These are phyloP conservation scores for Phytophthora sansomeana DNA, from an alignment of 352 stramenopile species.

Conservation along the genomic window DNA sequence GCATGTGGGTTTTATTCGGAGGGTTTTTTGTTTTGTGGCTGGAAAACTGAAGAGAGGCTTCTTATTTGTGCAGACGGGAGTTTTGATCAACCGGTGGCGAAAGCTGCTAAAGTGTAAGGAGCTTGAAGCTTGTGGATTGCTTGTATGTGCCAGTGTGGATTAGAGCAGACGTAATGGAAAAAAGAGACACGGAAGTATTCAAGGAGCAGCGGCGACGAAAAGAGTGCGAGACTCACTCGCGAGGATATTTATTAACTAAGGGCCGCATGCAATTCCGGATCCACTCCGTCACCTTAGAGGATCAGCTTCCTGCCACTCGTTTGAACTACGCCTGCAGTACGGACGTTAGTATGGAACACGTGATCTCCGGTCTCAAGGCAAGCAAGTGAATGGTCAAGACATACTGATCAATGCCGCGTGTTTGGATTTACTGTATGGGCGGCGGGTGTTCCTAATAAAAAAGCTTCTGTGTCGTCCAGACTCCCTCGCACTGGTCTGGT, in stretches of 20 bases:
- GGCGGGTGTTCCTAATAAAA: conserved; percentile 33
- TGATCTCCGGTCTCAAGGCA: conserved; percentile 7
- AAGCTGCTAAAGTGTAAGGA: conserved; percentile 34
- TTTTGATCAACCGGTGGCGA: conserved; percentile 41
- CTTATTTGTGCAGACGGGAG: conserved; percentile 44
- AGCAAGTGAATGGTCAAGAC: conserved; percentile 30
- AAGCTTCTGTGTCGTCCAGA: conserved; percentile 32
- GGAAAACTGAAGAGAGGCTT: too few relatives aligned
- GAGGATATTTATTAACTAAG: conserved; percentile 42
- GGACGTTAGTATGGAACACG: neutral
- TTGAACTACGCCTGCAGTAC: too few relatives aligned
- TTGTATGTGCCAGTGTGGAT: conserved; percentile 44
- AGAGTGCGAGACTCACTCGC: conserved; percentile 9
- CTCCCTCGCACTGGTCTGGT: conserved; percentile 18
- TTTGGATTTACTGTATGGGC: conserved; percentile 30
- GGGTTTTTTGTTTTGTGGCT: too few relatives aligned
- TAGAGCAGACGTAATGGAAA: conserved; percentile 32
- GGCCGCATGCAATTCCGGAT: conserved; percentile 11
- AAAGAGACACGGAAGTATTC: conserved; percentile 20
- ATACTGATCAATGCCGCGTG: conserved; percentile 15
- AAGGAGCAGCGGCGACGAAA: conserved; percentile 9
- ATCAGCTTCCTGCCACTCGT: too few relatives aligned
- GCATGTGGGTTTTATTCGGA: conserved; percentile 54
- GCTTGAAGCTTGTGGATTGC: conserved; percentile 20
- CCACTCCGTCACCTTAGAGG: too few relatives aligned